Evolutionary conservation across 306 rosid species (phyloP).

Genomic region (Rosa rugosa): DNA sequence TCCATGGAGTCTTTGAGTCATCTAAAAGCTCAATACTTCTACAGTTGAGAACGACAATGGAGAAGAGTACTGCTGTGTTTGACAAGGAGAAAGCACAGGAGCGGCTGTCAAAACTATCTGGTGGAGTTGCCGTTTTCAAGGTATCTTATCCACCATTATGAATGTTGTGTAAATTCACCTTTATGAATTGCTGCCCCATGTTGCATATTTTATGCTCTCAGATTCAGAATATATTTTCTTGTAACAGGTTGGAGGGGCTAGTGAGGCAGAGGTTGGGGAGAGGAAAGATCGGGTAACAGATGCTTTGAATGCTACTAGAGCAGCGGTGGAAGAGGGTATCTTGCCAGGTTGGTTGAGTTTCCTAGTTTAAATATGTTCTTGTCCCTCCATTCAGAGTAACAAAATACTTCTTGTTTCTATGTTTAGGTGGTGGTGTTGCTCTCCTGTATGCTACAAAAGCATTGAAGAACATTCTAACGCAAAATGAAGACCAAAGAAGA

Average conservation of each 20-base stretch:
- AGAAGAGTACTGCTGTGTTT: conserved; percentile 65
- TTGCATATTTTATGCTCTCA: conserved; percentile 12
- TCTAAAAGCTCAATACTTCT: background rate
- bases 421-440: conserved; percentile 95
- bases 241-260: conserved; percentile 87
- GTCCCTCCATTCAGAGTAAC: conserved; percentile 7
- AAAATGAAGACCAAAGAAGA: conserved; percentile 77
- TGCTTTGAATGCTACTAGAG: conserved; percentile 90
- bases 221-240: conserved; percentile 8
- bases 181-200: conserved; percentile 7
- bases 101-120: conserved; percentile 82
- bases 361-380: background rate
- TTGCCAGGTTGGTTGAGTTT: conserved; percentile 64
- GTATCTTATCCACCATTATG: conserved; percentile 39
- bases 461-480: conserved; percentile 62
- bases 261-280: conserved; percentile 92
- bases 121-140: conserved; percentile 96
- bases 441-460: conserved; percentile 76
- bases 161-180: conserved; percentile 9
- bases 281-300: conserved; percentile 97
- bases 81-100: conserved; percentile 97
- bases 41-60: conserved; percentile 75
- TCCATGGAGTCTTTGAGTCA: background rate
- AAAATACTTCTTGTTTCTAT: conserved; percentile 18
- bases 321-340: conserved; percentile 98